A percentile compares a stretch with the other conserved stretches of the same genome.
Conservation (phyloP, 208 protist genomes). For the Leishmania martiniquensis region DNA sequence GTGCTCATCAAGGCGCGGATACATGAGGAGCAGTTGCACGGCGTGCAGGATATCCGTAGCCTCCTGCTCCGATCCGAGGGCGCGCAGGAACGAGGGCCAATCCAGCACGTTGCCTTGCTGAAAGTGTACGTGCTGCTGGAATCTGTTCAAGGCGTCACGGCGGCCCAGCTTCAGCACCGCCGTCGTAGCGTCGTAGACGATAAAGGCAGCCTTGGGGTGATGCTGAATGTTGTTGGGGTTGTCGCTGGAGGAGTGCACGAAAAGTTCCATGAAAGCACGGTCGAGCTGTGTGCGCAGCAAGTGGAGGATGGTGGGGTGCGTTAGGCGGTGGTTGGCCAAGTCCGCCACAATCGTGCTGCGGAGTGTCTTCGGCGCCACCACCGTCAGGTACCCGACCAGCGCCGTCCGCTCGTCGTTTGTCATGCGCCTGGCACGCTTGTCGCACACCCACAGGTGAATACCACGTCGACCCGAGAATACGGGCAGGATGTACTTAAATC, state of each 20-base stretch:
- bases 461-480: conserved; percentile 99
- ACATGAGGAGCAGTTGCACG: conserved; percentile 85
- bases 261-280: conserved; percentile 68
- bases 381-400: conserved; percentile 94
- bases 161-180: conserved; percentile 75
- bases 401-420: conserved; percentile 90
- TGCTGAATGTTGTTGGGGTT: conserved; percentile 82
- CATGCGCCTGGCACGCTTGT: conserved; percentile 90
- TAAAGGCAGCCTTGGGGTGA: conserved; percentile 57
- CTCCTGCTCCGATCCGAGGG: conserved; percentile 53
- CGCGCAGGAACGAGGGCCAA: conserved; percentile 47
- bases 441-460: conserved; percentile 99
- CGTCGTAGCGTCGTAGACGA: conserved; percentile 73
- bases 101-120: conserved; percentile 67
- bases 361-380: conserved; percentile 65
- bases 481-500: conserved; percentile 97
- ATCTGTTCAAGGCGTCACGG: conserved; percentile 59
- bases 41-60: conserved; percentile 57
- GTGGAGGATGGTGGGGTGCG: conserved; percentile 81
- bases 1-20: conserved; percentile 97
- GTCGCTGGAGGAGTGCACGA: conserved; percentile 46
- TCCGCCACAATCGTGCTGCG: conserved; percentile 62
- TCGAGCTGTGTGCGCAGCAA: conserved; percentile 58
- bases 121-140: conserved; percentile 59
- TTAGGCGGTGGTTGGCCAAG: conserved; percentile 71